These are phyloP conservation scores for Echeveria elegans DNA, from an alignment of 164 flowering plant species.

Conservation along the genomic window DNA sequence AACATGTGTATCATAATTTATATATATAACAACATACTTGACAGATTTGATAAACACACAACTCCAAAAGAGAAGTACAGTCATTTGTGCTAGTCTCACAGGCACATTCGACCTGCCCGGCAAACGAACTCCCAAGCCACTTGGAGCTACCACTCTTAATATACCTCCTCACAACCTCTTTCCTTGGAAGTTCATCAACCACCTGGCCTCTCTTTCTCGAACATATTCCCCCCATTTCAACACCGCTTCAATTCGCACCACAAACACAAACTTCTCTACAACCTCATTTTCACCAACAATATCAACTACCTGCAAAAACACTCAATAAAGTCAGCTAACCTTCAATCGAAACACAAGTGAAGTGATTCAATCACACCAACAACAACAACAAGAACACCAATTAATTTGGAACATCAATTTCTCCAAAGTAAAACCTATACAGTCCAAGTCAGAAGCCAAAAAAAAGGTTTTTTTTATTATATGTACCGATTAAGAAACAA, in stretches of 20 bases:
- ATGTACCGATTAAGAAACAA: too few relatives aligned
- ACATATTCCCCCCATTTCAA: background rate
- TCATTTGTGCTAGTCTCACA: constrained; percentile 17
- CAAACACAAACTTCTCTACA: background rate
- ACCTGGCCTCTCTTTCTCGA: background rate
- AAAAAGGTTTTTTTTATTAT: too few relatives aligned
- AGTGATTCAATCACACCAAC: too few relatives aligned
- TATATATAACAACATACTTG: constrained; percentile 32
- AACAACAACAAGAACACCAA: too few relatives aligned
- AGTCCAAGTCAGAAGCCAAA: background rate
- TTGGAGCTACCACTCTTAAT: background rate
- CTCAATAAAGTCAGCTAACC: background rate
- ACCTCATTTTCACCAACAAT: background rate
- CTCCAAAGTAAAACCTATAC: background rate
- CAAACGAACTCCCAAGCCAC: constrained; percentile 47
- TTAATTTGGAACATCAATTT: too few relatives aligned
- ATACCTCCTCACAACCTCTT: background rate
- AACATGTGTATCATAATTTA: background rate
- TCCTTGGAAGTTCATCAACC: background rate
- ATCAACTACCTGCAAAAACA: background rate
- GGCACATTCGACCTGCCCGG: constrained; percentile 28
- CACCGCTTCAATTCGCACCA: background rate
- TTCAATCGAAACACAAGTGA: background rate
- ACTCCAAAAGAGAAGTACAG: constrained; percentile 66
- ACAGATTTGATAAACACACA: constrained; percentile 50